Conservation (phyloP, 225 moss, liverwort and hornwort genomes). For the Straminergon stramineum region DNA sequence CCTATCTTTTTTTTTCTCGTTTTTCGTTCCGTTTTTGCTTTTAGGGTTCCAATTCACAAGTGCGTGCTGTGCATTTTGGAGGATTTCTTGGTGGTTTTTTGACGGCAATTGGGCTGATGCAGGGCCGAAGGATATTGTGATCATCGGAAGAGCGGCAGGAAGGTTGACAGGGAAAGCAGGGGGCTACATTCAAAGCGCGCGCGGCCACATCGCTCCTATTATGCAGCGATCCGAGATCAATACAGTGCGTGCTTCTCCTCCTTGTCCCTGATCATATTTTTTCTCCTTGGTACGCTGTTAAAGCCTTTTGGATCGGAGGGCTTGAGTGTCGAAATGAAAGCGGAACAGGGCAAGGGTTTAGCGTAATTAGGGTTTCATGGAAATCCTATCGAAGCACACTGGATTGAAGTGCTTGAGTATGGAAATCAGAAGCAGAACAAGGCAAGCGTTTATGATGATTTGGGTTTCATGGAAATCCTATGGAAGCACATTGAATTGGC, state of each 20-base stretch:
- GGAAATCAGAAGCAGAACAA: not conserved
- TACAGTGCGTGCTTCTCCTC: conserved; percentile 27
- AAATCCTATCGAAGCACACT: not conserved
- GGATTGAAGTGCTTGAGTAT: not conserved
- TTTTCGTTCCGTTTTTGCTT: not conserved
- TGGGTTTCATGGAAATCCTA: not conserved
- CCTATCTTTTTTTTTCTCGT: too few relatives aligned
- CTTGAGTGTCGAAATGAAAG: not conserved
- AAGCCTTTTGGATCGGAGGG: not conserved
- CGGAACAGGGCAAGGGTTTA: not conserved
- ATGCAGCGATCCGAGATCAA: conserved; percentile 79
- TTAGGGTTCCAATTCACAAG: not conserved
- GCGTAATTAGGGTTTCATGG: not conserved
- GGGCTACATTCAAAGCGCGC: conserved; percentile 78
- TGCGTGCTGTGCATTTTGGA: not conserved
- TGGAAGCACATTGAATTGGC: not conserved
- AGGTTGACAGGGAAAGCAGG: conserved; percentile 82
- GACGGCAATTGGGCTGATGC: not conserved
- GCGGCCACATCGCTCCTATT: conserved; percentile 63
- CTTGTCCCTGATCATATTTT: not conserved
- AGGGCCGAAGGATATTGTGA: conserved; percentile 93
- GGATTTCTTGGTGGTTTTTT: not conserved
- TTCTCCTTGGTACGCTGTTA: not conserved
- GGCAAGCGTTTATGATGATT: not conserved
- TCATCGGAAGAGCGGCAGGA: conserved; percentile 83